phyloP scores from a whole-genome alignment of 805 yeast species.

The Yamadazyma phyllophila region DNA sequence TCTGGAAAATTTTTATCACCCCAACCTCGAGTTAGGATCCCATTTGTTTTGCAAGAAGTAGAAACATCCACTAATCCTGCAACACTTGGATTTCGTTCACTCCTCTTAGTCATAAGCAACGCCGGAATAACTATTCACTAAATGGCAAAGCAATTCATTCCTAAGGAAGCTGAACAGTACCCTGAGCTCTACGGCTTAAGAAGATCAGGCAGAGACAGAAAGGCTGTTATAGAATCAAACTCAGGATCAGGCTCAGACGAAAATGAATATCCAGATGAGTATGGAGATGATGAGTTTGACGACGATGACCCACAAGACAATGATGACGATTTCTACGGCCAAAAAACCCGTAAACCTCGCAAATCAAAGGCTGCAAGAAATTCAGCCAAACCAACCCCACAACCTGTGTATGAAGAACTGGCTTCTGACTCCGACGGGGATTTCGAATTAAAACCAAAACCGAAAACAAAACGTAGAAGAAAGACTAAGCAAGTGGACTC shows the following conservation, averaged over 20 bases:
- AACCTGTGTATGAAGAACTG: not conserved
- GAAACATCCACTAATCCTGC: not conserved
- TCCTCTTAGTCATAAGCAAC: not conserved
- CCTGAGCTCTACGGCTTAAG: conserved; percentile 85
- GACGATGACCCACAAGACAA: conserved; percentile 16
- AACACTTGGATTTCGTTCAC: not conserved
- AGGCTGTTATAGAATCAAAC: conserved; percentile 26
- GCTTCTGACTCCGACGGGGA: conserved; percentile 9
- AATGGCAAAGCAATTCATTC: conserved; percentile 33
- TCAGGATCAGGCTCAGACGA: conserved; percentile 35
- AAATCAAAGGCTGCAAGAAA: conserved; percentile 14
- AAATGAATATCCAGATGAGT: conserved; percentile 23
- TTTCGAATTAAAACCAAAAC: conserved; percentile 4
- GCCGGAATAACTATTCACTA: not conserved
- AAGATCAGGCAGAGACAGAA: conserved; percentile 65
- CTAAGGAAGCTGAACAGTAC: conserved; percentile 57
- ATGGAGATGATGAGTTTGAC: conserved; percentile 11
- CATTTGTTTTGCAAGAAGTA: conserved; percentile 1
- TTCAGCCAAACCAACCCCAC: not conserved
- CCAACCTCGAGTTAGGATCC: not conserved
- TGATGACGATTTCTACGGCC: conserved; percentile 16
- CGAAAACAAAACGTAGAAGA: conserved; percentile 9
- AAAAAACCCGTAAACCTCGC: not conserved
- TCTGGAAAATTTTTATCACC: conserved; percentile 3
- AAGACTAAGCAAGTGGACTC: not conserved